phyloP scores from a whole-genome alignment of 306 rosid genomes.

The Myrica gale region DNA sequence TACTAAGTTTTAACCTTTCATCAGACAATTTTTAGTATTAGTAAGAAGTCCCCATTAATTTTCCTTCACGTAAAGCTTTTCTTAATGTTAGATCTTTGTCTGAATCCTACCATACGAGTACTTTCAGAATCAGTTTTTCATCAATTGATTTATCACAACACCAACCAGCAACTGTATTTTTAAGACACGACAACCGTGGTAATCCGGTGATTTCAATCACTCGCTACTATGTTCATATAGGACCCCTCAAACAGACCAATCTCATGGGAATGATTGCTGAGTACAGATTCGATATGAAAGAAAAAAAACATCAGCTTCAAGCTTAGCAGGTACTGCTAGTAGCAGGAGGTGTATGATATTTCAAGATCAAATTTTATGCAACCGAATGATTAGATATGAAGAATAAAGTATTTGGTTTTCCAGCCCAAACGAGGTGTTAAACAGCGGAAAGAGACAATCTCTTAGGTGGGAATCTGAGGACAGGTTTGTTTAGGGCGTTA shows the following conservation, averaged over 20 bases:
- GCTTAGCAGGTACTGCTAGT: background rate
- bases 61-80: too few species aligned
- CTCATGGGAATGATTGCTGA: background rate
- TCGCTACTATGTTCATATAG: background rate
- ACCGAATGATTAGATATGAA: background rate
- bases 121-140: too few species aligned
- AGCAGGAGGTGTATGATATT: background rate
- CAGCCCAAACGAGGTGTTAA: constrained; percentile 6
- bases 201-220: constrained; percentile 5
- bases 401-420: constrained; percentile 8
- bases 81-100: too few species aligned
- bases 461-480: constrained; percentile 10
- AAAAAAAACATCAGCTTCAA: constrained; percentile 13
- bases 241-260: constrained; percentile 13
- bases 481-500: background rate
- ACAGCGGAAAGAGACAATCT: background rate
- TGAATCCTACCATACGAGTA: too few species aligned
- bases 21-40: too few species aligned
- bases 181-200: background rate
- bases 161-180: too few species aligned
- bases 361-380: background rate
- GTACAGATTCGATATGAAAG: background rate
- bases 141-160: too few species aligned
- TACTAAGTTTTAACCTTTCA: too few species aligned
- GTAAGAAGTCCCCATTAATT: too few species aligned